phyloP scores from a whole-genome alignment of 1,284 basidiomycete species.

The Moesziomyces parantarcticus region DNA sequence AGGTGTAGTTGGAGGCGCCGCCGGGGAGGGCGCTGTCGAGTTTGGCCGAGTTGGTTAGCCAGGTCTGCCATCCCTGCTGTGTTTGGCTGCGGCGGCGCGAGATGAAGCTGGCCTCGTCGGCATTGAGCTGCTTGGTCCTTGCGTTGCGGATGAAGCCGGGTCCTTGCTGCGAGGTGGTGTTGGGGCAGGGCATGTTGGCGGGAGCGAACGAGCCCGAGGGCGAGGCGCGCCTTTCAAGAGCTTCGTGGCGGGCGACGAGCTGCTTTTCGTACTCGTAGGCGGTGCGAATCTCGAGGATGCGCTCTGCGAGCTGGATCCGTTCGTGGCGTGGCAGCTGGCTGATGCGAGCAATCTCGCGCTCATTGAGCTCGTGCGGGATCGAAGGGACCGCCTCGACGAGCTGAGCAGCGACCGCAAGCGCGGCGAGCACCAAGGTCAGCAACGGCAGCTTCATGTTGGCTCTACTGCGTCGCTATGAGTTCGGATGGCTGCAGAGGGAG shows the following conservation, averaged over 20 bases:
- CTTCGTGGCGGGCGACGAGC: slow-evolving; percentile 3
- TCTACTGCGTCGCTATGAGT: neutral
- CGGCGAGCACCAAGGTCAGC: slow-evolving; percentile 18
- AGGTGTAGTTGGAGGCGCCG: slow-evolving; percentile 56
- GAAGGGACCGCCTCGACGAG: slow-evolving; percentile 19
- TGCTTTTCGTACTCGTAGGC: slow-evolving; percentile 35
- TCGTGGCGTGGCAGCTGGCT: slow-evolving; percentile 19
- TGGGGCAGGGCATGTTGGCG: slow-evolving; percentile 55
- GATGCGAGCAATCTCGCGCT: slow-evolving; percentile 31
- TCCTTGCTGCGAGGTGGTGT: slow-evolving; percentile 30
- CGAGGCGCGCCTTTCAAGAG: slow-evolving; percentile 25
- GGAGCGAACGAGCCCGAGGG: slow-evolving; percentile 57
- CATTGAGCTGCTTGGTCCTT: slow-evolving; percentile 37
- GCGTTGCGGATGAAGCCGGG: slow-evolving; percentile 58
- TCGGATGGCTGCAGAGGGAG: neutral
- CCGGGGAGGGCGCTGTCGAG: slow-evolving; percentile 48
- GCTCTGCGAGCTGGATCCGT: slow-evolving; percentile 24
- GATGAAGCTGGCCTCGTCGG: slow-evolving; percentile 54
- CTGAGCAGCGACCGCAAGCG: slow-evolving; percentile 5
- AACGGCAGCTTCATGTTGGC: slow-evolving; percentile 24
- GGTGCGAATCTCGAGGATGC: slow-evolving; percentile 33
- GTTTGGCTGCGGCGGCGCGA: slow-evolving; percentile 28
- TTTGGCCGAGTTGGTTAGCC: slow-evolving; percentile 48
- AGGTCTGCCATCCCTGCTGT: slow-evolving; percentile 44
- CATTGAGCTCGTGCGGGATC: slow-evolving; percentile 22